These are phyloP conservation scores for Lachnellula cervina DNA, from an alignment of 2,329 filamentous ascomycete species.

Conservation along the genomic window DNA sequence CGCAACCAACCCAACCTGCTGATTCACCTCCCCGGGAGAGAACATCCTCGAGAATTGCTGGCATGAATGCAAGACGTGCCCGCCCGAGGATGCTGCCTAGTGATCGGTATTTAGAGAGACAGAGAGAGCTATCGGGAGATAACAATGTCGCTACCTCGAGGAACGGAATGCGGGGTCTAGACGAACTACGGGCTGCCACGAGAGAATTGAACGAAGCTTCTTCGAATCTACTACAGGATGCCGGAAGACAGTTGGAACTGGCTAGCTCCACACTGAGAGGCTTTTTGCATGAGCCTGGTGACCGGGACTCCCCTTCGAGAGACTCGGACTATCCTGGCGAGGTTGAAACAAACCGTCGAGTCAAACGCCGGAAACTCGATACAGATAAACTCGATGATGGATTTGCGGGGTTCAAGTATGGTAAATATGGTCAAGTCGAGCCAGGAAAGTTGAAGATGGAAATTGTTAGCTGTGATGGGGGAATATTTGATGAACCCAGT, in stretches of 20 bases:
- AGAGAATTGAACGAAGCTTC: conserved; percentile 26
- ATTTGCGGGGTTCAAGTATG: conserved; percentile 67
- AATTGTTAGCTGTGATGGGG: conserved; percentile 83
- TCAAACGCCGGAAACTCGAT: conserved; percentile 68
- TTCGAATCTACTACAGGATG: conserved; percentile 20
- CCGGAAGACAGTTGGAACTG: conserved; percentile 25
- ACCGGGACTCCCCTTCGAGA: conserved; percentile 17
- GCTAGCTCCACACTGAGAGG: conserved; percentile 25
- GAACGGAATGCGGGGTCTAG: conserved; percentile 11
- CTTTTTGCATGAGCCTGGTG: conserved; percentile 25
- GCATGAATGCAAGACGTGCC: conserved; percentile 14
- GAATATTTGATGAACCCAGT: conserved; percentile 59
- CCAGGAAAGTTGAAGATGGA: conserved; percentile 80
- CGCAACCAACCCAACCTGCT: conserved; percentile 5
- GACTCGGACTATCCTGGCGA: conserved; percentile 25
- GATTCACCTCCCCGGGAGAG: conserved; percentile 12
- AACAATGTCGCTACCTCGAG: conserved; percentile 2
- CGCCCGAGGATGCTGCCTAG: conserved; percentile 21
- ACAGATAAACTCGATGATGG: conserved; percentile 47
- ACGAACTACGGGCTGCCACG: conserved; percentile 21
- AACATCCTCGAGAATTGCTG: conserved; percentile 5
- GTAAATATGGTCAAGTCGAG: conserved; percentile 81
- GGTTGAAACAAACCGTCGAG: conserved; percentile 46
- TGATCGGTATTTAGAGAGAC: conserved; percentile 30
- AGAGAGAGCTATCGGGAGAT: conserved; percentile 20